Evolutionary conservation across 2,329 filamentous ascomycete genomes (phyloP), one percentile per base, ranked within the genome.

Genomic region (Clarireedia homoeocarpa): DNA sequence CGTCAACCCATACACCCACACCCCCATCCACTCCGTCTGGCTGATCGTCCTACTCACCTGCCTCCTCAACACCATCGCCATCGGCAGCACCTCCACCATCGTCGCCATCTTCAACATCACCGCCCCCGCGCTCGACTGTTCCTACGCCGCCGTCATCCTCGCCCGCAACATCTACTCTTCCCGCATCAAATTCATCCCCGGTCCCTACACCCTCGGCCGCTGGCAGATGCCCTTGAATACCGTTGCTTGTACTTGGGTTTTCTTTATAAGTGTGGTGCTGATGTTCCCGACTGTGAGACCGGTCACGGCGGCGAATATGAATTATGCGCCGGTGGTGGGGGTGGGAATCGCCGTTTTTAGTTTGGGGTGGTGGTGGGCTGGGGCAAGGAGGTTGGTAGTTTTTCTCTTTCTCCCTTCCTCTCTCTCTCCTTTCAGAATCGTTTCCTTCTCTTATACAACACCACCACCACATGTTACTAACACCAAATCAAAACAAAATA

Each of bases 11-110:
- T 63, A 70, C 49, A 85, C 82, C 0, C 72, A 77, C 14, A 85
- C 82, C 0, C 82, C 82, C 0, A 72, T 85, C 54, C 80, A 84
- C 58, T 77, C 80, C 2, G 82, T 85, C 54, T 85, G 82, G 82
- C 77, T 84, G 49, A 79, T 84, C 46, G 81, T 84, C 2, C 63
- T 75, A 58, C 82, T 82, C 67, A 82, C 80, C 67, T 71, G 66
- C 62, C 73, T 70, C 51, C 71, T 80, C 24, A 76, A 78, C 60
- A 69, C 77, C 44, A 80, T 81, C 59, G 77, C 74, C 2, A 74
- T 80, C 45, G 77, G 77, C 44, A 74, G 70, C 46, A 75, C 73
- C 4, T 66, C 75, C 51, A 80, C 77, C 5, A 79, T 80, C 60
- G 72, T 74, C 0, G 75, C 75, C 1, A 78, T 80, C 51, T 79